Percentiles rank a stretch among this genome's conserved stretches.
These are phyloP conservation scores for Amanita subjunquillea DNA, from an alignment of 768 basidiomycete genomes.

Conservation along the genomic window DNA sequence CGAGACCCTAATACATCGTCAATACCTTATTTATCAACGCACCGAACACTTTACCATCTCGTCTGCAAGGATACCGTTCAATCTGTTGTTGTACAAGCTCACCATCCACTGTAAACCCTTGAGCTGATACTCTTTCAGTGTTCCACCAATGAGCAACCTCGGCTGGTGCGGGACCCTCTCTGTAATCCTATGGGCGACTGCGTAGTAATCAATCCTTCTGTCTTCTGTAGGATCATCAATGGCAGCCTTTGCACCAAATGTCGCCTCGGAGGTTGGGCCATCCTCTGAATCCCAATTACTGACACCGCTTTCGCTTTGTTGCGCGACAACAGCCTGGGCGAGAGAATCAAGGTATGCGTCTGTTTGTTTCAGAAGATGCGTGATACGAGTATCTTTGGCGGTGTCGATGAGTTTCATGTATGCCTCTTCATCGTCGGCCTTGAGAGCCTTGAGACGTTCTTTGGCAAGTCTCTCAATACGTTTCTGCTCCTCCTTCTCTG, in stretches of 20 bases:
- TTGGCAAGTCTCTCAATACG: conserved; percentile 92
- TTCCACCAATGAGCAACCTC: conserved; percentile 70
- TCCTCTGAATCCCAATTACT: conserved; percentile 48
- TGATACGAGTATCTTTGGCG: conserved; percentile 98
- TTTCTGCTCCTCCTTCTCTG: conserved; percentile 98
- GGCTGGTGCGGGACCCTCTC: conserved; percentile 79
- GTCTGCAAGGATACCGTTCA: conserved; percentile 92
- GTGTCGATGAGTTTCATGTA: conserved; percentile 99
- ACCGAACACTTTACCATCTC: conserved; percentile 57
- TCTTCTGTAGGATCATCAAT: conserved; percentile 49
- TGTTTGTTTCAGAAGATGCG: conserved; percentile 89
- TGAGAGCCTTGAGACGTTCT: conserved; percentile 95
- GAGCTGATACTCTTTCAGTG: conserved; percentile 88
- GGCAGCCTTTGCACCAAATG: conserved; percentile 76
- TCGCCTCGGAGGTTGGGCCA: conserved; percentile 74
- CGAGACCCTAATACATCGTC: conserved; percentile 58
- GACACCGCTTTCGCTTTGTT: conserved; percentile 65
- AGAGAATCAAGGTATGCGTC: conserved; percentile 92
- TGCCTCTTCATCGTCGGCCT: conserved; percentile 98
- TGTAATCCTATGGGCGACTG: conserved; percentile 85
- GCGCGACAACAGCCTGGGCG: conserved; percentile 85
- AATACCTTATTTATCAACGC: conserved; percentile 7
- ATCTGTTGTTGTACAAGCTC: conserved; percentile 89
- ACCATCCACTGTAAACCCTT: conserved; percentile 99
- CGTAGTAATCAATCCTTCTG: conserved; percentile 91